Base-by-base conservation (phyloP, 176 grass and related monocot species). In the Hordeum marinum region DNA sequence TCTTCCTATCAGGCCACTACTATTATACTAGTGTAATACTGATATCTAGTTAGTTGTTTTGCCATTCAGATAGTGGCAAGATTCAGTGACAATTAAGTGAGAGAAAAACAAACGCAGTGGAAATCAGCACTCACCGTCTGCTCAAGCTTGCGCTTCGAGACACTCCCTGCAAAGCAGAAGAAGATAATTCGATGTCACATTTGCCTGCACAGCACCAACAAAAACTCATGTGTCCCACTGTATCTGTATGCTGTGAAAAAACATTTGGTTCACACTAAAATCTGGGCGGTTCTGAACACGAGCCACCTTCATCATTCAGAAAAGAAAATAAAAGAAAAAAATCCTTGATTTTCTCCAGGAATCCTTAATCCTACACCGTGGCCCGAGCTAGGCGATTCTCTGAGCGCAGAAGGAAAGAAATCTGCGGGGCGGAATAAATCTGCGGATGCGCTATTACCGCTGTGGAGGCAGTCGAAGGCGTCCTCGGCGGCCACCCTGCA, bases 401-500 rank as follows among this genome's bases (percentile, higher is more conserved):
- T 52, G 48, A 52, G 15, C 48, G 15, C 15, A 52, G 0, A 17
- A 18, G 48, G 15, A 52, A 17, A 52, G 48, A 52, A 52, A 68
- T 68, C 32, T 36, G 32, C 8, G 6, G 9, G 46, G 48, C 15
- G 12, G 54, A 42, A 4, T 20, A 26, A 73, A 24, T 48, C 46
- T 7, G 71, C 24, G 41, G 13, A 8, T 9, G 69, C 24, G 58
- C 21, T 34, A 34, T n/a, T 8, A 98, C 90, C 92, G 79, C 24
- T 91, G 43, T 88, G 58, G 74, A 93, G 82, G 75, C 90, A 98
- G 0, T 94, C 92, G 66, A 91, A 94, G 48, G 95, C 89, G 83
- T 94, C 92, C 75, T 94, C 92, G 48, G 91, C 95, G 23, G 31
- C 79, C 36, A 98, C 95, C 87, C 86, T 98, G 90, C 86, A 93